A percentile compares a stretch with the other conserved stretches of the same genome.
These are phyloP conservation scores for Nicotiana attenuata DNA, from an alignment of 257 asterid genomes.

Conservation along the genomic window DNA sequence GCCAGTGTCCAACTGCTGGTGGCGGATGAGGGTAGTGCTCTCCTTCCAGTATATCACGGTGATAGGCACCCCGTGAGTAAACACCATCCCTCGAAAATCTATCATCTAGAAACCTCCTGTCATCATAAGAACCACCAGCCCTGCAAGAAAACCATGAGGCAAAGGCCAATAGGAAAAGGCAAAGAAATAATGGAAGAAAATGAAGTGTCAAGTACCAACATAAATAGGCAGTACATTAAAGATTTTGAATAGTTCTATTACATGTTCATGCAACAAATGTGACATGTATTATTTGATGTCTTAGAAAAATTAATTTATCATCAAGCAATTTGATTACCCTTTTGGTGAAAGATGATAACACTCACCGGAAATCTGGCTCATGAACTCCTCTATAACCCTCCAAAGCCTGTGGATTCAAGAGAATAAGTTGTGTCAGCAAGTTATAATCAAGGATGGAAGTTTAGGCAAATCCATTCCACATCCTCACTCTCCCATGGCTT, in stretches of 20 bases:
- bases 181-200: constrained; percentile 10
- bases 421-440: constrained; percentile 97
- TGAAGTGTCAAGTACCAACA: neutral
- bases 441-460: constrained; percentile 71
- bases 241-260: neutral
- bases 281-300: neutral
- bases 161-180: constrained; percentile 25
- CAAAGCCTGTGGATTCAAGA: constrained; percentile 99
- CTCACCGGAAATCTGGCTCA: constrained; percentile 88
- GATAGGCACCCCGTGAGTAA: constrained; percentile 67
- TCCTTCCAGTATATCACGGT: constrained; percentile 71
- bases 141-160: constrained; percentile 55
- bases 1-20: constrained; percentile 63
- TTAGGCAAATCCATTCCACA: constrained; percentile 91
- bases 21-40: constrained; percentile 76
- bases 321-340: constrained; percentile 23
- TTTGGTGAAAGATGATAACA: constrained; percentile 28
- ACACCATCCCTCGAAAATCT: constrained; percentile 79
- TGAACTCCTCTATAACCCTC: constrained; percentile 91
- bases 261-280: neutral
- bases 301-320: neutral
- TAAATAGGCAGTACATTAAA: neutral
- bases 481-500: constrained; percentile 98
- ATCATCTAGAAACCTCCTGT: constrained; percentile 86
- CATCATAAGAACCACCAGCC: constrained; percentile 84